Percentiles rank a stretch among this genome's conserved stretches.
Conservation (phyloP, 2,329 filamentous ascomycete species). For the Penicillium occitanis region DNA sequence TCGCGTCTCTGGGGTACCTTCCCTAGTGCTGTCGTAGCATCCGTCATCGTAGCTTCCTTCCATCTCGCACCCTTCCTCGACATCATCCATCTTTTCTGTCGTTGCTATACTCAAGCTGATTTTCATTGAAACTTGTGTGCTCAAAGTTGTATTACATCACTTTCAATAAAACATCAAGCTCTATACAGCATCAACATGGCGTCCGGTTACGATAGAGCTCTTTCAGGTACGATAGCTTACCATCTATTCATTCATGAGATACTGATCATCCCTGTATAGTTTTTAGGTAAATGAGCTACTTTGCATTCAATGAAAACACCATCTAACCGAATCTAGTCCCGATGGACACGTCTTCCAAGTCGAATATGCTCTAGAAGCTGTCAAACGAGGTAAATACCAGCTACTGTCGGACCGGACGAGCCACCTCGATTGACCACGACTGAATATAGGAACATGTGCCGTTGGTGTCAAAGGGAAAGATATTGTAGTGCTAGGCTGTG, state of each 20-base stretch:
- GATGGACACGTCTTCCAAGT: slow-evolving; percentile 99
- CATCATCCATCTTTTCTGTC: not conserved
- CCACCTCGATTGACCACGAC: not conserved
- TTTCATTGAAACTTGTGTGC: not conserved
- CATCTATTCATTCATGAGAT: slow-evolving; percentile 22
- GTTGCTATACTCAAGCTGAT: not conserved
- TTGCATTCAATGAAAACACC: slow-evolving; percentile 7
- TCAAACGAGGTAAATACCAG: slow-evolving; percentile 76
- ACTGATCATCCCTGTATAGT: slow-evolving; percentile 60
- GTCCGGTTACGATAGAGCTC: slow-evolving; percentile 97
- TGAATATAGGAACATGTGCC: slow-evolving; percentile 80
- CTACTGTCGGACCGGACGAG: not conserved
- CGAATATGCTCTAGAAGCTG: slow-evolving; percentile 97
- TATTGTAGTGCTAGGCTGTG: slow-evolving; percentile 94
- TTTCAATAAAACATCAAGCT: not conserved
- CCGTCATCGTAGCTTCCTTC: slow-evolving; percentile 17
- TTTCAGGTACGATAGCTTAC: slow-evolving; percentile 73
- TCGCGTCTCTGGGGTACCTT: slow-evolving; percentile 17
- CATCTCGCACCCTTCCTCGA: slow-evolving; percentile 3
- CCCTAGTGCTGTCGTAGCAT: slow-evolving; percentile 5
- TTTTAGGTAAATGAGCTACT: slow-evolving; percentile 65
- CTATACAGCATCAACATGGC: slow-evolving; percentile 58
- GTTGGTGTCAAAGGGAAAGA: slow-evolving; percentile 94
- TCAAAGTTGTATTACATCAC: not conserved
- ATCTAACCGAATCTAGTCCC: slow-evolving; percentile 67